Percentiles rank a stretch among this genome's conserved stretches.
phyloP scores from a whole-genome alignment of 2,329 filamentous ascomycete species.

The Fusarium fujikuroi region DNA sequence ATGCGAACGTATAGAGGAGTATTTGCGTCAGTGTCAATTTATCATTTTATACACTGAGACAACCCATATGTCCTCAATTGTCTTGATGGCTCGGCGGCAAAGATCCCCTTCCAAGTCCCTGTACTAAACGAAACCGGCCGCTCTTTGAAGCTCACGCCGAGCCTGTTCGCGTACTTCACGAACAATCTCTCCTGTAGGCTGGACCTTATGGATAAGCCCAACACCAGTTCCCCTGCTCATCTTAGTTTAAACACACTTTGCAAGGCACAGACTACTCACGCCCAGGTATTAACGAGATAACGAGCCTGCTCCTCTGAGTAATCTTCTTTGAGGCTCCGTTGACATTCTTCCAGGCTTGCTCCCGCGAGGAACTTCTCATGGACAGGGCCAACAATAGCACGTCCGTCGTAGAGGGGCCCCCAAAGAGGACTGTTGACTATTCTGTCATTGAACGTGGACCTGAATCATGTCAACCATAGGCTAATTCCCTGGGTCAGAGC shows the following conservation, averaged over 20 bases:
- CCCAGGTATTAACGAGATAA: constrained; percentile 52
- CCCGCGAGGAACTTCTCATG: constrained; percentile 55
- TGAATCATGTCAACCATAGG: constrained; percentile 17
- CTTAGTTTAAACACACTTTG: constrained; percentile 4
- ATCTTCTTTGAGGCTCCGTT: constrained; percentile 51
- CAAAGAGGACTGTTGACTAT: constrained; percentile 53
- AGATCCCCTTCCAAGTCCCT: neutral
- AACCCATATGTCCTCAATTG: constrained; percentile 36
- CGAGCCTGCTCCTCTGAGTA: constrained; percentile 49
- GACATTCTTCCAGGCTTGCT: constrained; percentile 56
- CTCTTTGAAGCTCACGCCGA: constrained; percentile 47
- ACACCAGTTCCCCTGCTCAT: constrained; percentile 54
- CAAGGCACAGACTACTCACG: constrained; percentile 42
- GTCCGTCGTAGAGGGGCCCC: constrained; percentile 57
- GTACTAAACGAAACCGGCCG: constrained; percentile 36
- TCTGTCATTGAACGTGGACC: constrained; percentile 56
- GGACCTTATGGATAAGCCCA: constrained; percentile 55
- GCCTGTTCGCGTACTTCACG: constrained; percentile 53
- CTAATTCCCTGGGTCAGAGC: neutral
- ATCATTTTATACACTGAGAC: neutral
- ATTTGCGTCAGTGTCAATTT: constrained; percentile 24
- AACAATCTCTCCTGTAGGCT: constrained; percentile 57
- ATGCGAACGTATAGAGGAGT: constrained; percentile 37
- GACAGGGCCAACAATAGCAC: constrained; percentile 54
- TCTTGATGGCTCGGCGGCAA: neutral